Conservation (phyloP, 306 rosid species). For the Hippophae rhamnoides region DNA sequence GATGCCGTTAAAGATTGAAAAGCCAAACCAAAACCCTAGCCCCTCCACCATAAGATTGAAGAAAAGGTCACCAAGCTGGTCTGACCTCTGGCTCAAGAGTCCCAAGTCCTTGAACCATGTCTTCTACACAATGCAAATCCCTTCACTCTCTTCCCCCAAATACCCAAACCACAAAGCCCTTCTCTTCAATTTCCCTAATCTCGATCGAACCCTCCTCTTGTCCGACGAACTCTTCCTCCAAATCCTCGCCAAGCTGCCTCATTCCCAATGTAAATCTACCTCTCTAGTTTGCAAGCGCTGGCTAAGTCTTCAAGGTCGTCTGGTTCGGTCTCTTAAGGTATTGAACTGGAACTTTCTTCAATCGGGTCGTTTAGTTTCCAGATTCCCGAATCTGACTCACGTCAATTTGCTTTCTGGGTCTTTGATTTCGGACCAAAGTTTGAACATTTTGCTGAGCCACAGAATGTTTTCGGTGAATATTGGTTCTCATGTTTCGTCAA, state of each 20-base stretch:
- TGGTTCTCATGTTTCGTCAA: slow-evolving; percentile 32
- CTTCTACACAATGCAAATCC: slow-evolving; percentile 57
- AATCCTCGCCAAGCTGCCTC: slow-evolving; percentile 53
- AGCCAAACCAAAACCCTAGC: slow-evolving; percentile 24
- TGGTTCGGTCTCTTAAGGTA: slow-evolving; percentile 49
- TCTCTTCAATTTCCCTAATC: slow-evolving; percentile 25
- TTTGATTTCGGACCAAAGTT: slow-evolving; percentile 37
- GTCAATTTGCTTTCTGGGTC: slow-evolving; percentile 61
- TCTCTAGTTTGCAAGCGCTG: slow-evolving; percentile 84
- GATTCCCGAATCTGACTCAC: slow-evolving; percentile 73
- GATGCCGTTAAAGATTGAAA: slow-evolving; percentile 42
- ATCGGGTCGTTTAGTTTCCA: slow-evolving; percentile 63
- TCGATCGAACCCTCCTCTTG: slow-evolving; percentile 44
- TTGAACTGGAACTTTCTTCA: slow-evolving; percentile 66
- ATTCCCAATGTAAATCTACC: slow-evolving; percentile 44
- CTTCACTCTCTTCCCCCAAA: slow-evolving; percentile 35
- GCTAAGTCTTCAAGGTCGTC: slow-evolving; percentile 72
- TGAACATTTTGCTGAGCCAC: slow-evolving; percentile 43
- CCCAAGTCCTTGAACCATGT: slow-evolving; percentile 39
- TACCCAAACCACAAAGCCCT: slow-evolving; percentile 23
- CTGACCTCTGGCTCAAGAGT: slow-evolving; percentile 58
- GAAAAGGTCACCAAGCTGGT: slow-evolving; percentile 42
- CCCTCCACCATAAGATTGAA: slow-evolving; percentile 19
- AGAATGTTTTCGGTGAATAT: slow-evolving; percentile 34
- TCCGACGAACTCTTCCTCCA: slow-evolving; percentile 61